phyloP scores from a whole-genome alignment of 1,284 basidiomycete species.

The Rhodotorula glutinis region DNA sequence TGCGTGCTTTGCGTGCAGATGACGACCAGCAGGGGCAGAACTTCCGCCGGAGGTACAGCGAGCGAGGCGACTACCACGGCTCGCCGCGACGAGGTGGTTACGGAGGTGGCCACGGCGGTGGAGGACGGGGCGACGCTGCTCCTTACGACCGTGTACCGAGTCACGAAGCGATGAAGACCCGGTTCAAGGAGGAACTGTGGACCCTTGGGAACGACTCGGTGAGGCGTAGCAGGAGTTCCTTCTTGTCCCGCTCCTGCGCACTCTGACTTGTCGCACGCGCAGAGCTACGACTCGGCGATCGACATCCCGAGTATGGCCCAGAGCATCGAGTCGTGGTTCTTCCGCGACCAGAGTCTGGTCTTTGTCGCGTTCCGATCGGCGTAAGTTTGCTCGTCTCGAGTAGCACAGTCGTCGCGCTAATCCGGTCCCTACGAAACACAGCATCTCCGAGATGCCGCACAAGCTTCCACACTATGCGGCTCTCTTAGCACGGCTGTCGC shows the following conservation, averaged over 20 bases:
- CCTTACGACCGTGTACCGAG: slow-evolving; percentile 15
- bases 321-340: slow-evolving; percentile 30
- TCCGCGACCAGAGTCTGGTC: slow-evolving; percentile 32
- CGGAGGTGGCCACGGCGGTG: slow-evolving; percentile 4
- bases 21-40: slow-evolving; percentile 25
- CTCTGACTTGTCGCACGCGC: too few species aligned
- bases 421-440: slow-evolving; percentile 40
- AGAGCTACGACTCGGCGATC: slow-evolving; percentile 35
- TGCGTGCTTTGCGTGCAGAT: slow-evolving; percentile 9
- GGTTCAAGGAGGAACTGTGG: slow-evolving; percentile 34
- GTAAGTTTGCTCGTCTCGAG: slow-evolving; percentile 18
- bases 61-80: slow-evolving; percentile 26
- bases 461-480: slow-evolving; percentile 85
- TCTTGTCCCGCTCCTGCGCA: background rate
- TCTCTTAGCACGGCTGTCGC: slow-evolving; percentile 63
- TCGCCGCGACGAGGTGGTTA: slow-evolving; percentile 6
- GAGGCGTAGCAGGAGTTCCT: background rate
- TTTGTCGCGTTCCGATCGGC: slow-evolving; percentile 43
- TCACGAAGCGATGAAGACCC: slow-evolving; percentile 14
- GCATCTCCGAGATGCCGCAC: slow-evolving; percentile 82
- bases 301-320: slow-evolving; percentile 36
- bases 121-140: slow-evolving; percentile 12
- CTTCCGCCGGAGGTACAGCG: slow-evolving; percentile 19
- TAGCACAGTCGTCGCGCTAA: background rate
- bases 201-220: slow-evolving; percentile 27